Evolutionary conservation across 805 yeast species (phyloP).

Genomic region (Ogataea minuta): DNA sequence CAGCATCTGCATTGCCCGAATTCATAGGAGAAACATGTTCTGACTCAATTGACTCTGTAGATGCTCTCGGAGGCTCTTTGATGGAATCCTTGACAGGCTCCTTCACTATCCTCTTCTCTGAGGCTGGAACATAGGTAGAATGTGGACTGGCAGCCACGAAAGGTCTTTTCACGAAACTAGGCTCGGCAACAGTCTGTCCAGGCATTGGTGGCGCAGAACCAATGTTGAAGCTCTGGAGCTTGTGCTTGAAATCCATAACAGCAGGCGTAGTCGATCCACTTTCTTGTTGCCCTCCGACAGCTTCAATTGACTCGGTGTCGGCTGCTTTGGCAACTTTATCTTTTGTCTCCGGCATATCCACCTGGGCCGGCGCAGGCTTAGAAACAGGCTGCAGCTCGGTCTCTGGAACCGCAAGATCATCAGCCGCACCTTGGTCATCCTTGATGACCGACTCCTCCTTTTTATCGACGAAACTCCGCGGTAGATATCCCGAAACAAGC

Average conservation of each 20-base stretch:
- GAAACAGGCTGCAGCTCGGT: conserved; percentile 2
- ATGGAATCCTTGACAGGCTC: not conserved
- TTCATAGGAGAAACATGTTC: not conserved
- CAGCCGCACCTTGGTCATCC: conserved; percentile 1
- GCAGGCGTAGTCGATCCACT: not conserved
- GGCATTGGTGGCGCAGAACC: conserved; percentile 43
- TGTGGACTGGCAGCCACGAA: conserved; percentile 54
- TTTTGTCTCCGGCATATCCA: not conserved
- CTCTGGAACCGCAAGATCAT: not conserved
- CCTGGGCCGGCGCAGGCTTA: conserved; percentile 2
- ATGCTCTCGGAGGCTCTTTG: not conserved
- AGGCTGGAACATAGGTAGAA: conserved; percentile 56
- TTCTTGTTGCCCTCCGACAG: not conserved
- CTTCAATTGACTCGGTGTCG: not conserved
- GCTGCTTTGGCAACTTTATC: not conserved
- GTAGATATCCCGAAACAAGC: conserved; percentile 72
- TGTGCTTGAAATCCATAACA: conserved; percentile 37
- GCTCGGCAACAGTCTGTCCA: conserved; percentile 26
- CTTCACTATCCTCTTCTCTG: conserved; percentile 11
- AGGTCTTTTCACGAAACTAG: conserved; percentile 52
- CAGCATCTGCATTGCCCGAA: conserved; percentile 27
- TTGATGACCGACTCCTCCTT: conserved; percentile 11
- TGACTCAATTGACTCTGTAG: not conserved
- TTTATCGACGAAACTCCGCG: conserved; percentile 71
- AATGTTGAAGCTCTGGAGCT: conserved; percentile 50